A percentile compares a stretch with the other conserved stretches of the same genome.
These are phyloP conservation scores for Aspergillus haitiensis DNA, from an alignment of 495 filamentous ascomycete genomes.

Conservation along the genomic window DNA sequence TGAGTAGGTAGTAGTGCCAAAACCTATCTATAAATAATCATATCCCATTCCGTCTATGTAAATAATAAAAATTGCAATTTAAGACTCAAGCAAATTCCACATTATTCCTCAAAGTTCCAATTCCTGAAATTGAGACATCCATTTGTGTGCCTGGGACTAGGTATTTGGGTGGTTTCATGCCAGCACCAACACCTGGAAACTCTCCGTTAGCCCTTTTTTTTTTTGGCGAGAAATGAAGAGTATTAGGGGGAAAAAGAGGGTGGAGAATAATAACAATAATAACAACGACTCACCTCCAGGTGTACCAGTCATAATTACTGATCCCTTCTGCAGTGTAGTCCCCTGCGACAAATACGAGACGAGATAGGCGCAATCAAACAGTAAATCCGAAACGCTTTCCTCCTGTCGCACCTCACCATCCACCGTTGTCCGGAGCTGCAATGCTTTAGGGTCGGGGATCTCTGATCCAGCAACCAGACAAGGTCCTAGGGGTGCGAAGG, in stretches of 20 bases:
- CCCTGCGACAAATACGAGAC: conserved; percentile 67
- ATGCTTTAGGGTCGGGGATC: conserved; percentile 47
- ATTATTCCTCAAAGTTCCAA: conserved; percentile 40
- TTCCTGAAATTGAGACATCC: conserved; percentile 35
- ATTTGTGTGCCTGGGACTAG: conserved; percentile 40
- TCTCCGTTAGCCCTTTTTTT: not conserved
- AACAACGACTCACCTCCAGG: conserved; percentile 21
- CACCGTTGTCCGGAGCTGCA: conserved; percentile 57
- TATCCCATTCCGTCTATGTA: not conserved
- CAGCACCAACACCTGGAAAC: conserved; percentile 16
- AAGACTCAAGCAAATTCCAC: conserved; percentile 25
- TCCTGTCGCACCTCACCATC: conserved; percentile 67
- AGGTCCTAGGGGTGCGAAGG: conserved; percentile 69
- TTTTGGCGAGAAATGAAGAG: not conserved
- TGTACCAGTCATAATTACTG: conserved; percentile 74
- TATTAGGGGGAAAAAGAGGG: not conserved
- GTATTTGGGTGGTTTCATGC: conserved; percentile 36
- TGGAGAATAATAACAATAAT: not conserved
- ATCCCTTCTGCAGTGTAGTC: conserved; percentile 66
- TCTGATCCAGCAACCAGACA: conserved; percentile 9
- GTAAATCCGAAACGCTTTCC: conserved; percentile 63
- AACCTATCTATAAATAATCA: not conserved
- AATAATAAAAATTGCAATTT: not conserved
- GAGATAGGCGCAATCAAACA: conserved; percentile 64
- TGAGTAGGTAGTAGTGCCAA: too few relatives aligned